Percentiles rank a stretch among this genome's conserved stretches.
These are phyloP conservation scores for Cicer pinnatifidum DNA, from an alignment of 306 rosid genomes.

Conservation along the genomic window DNA sequence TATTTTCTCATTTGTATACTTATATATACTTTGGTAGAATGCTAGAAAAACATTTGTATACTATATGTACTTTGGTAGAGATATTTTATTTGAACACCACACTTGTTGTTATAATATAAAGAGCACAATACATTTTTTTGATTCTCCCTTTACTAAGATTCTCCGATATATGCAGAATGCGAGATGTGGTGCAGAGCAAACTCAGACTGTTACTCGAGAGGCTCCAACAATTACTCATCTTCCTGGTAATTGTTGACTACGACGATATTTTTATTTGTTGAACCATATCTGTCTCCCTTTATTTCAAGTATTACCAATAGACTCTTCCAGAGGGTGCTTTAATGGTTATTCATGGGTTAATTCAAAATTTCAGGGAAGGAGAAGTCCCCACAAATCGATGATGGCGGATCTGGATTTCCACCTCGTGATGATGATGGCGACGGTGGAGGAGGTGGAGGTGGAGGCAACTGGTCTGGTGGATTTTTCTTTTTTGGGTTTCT, in stretches of 20 bases:
- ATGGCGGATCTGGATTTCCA: constrained; percentile 81
- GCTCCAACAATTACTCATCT: constrained; percentile 94
- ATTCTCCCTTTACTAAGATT: constrained; percentile 11
- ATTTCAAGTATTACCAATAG: constrained; percentile 21
- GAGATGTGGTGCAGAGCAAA: constrained; percentile 83
- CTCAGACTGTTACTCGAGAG: constrained; percentile 81
- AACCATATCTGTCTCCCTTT: constrained; percentile 13
- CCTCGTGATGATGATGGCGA: constrained; percentile 90
- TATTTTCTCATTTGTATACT: constrained; percentile 15
- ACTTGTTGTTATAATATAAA: background rate
- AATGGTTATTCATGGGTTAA: constrained; percentile 3
- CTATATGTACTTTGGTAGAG: background rate
- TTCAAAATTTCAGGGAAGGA: constrained; percentile 79
- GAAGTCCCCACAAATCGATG: constrained; percentile 85
- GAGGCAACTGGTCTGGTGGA: constrained; percentile 96
- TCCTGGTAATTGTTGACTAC: constrained; percentile 66
- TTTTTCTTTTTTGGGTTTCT: constrained; percentile 97
- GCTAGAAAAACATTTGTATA: constrained; percentile 9
- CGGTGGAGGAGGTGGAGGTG: constrained; percentile 96
- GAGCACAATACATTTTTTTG: background rate
- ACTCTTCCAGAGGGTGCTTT: constrained; percentile 19
- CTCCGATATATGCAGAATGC: constrained; percentile 67
- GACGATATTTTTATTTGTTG: background rate
- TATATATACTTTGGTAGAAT: constrained; percentile 8
- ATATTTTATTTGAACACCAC: constrained; percentile 12